Base-by-base conservation (phyloP, 1,284 basidiomycete genomes). In the Sanguinoderma infundibulare region DNA sequence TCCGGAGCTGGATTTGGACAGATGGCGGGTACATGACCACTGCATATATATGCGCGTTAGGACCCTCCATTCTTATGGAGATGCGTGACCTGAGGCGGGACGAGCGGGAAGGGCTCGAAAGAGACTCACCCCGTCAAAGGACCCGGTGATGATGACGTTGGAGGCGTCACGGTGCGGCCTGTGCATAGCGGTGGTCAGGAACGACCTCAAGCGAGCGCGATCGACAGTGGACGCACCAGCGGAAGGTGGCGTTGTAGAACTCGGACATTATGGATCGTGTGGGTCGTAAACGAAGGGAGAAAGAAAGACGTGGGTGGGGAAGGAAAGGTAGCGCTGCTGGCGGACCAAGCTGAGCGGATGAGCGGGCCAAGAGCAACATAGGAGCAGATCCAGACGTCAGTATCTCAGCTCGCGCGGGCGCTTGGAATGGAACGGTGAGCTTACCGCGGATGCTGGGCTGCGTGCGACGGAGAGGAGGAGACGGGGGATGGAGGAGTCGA, bases 91-190 rank as follows among this genome's bases (percentile, higher is more conserved):
- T 5, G 7, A 7, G 39, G 40, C 32, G 17, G 28, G 39, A 32
- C 26, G 17, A n/a, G 34, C 34, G 54, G 42, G 26, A 38, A 34
- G 32, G 35, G 20, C 20, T 22, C 20, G 32, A 51, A 52, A 20
- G 30, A 20, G 42, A 75, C 87, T 72, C 72, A 91, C 91, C 74
- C 88, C 77, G 80, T 93, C 91, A 73, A 93, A 93, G 35, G 87
- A 82, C 54, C 91, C 91, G 20, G 90, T 91, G 61, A 90, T 83
- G 66, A 91, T 83, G 60, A 92, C 90, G 59, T 79, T 75, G 53
- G 74, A 78, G 53, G 89, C 84, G 60, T 81, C 80, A 35, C 77
- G 63, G 64, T 84, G 79, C 30, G 90, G 89, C 87, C 87, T 60
- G 39, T 28, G 56, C 59, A 14, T 5, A 22, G 26, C 22, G 20